phyloP scores from a whole-genome alignment of 257 asterid species.

The Nicotiana undulata region DNA sequence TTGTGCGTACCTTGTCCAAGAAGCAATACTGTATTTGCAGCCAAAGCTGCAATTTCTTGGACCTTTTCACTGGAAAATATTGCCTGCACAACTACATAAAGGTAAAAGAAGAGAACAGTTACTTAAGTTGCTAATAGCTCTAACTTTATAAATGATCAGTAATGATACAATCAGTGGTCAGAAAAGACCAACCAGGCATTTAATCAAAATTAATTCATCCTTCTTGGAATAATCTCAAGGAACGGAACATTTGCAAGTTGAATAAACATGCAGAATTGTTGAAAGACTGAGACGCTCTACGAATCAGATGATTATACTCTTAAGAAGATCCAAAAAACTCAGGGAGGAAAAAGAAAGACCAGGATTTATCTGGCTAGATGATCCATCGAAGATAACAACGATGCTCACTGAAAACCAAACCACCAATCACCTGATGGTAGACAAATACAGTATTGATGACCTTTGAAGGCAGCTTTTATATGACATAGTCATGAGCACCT shows the following conservation, averaged over 20 bases:
- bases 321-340: not conserved
- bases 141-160: not conserved
- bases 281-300: not conserved
- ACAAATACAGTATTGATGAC: not conserved
- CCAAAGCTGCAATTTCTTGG: conserved; percentile 57
- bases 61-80: conserved; percentile 70
- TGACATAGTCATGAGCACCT: not conserved
- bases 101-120: not conserved
- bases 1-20: conserved; percentile 70
- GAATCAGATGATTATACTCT: not conserved
- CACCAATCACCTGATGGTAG: not conserved
- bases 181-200: not conserved
- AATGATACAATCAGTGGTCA: not conserved
- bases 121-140: conserved; percentile 13
- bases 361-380: not conserved
- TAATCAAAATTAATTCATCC: not conserved
- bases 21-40: conserved; percentile 55
- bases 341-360: not conserved
- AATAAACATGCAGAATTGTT: not conserved
- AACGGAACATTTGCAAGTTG: not conserved
- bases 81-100: conserved; percentile 47
- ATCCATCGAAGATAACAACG: not conserved
- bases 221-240: not conserved
- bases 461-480: not conserved
- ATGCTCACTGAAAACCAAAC: not conserved